Percentiles rank a stretch among this genome's conserved stretches.
Conservation (phyloP, 1,139 yeast species). For the Candida sanyaensis region DNA sequence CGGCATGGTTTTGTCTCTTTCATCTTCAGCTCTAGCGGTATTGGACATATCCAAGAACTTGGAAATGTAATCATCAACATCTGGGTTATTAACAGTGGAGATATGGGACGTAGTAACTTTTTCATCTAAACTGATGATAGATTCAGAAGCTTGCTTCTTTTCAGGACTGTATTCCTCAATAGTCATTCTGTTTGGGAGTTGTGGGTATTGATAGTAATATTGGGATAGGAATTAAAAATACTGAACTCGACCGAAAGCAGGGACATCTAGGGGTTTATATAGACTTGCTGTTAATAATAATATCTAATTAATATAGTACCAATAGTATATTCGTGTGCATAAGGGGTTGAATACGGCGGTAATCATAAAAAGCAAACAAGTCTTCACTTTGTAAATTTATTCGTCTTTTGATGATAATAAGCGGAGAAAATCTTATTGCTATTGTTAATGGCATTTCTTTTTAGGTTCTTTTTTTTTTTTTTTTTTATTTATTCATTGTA, state of each 20-base stretch:
- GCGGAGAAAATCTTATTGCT: not conserved
- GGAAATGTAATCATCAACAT: constrained; percentile 36
- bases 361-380: no score
- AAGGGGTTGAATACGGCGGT: not conserved
- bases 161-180: constrained; percentile 2
- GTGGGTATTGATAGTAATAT: not conserved
- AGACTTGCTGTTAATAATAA: not conserved
- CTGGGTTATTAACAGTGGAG: constrained; percentile 19
- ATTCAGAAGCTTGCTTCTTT: constrained; percentile 3
- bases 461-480: not conserved
- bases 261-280: not conserved
- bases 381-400: no score
- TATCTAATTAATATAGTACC: no score
- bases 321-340: not conserved
- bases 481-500: not conserved
- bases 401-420: not conserved
- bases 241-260: not conserved
- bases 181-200: not conserved
- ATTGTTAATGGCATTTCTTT: no score
- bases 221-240: not conserved
- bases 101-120: constrained; percentile 3
- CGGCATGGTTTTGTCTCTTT: constrained; percentile 43
- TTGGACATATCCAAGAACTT: constrained; percentile 47
- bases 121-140: constrained; percentile 3
- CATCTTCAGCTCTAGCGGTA: constrained; percentile 40